Evolutionary conservation across 2,329 filamentous ascomycete species (phyloP), one percentile per base, ranked within the genome.

Genomic region (Aplosporella prunicola): DNA sequence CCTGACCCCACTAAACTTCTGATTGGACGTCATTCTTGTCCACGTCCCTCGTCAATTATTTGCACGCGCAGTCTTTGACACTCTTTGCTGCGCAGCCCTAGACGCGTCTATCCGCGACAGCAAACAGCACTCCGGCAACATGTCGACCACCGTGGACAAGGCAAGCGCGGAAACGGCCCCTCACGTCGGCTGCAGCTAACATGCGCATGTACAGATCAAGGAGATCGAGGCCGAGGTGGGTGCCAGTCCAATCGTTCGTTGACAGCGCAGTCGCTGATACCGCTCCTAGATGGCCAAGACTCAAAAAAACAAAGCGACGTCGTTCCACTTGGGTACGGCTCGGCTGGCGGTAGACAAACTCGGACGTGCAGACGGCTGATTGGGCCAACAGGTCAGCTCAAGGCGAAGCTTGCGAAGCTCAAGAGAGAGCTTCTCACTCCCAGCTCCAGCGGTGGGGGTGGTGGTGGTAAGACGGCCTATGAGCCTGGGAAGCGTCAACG

Each of bases 141-240:
- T 96, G 91, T 74, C 89, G 73, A 96, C 89, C 44, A 96, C 89
- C 27, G 87, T 95, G 61, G 89, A 96, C 55, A 96, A 96, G 82
- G 86, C 84, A 59, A 50, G 73, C 27, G 20, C 35, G n/a, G 18
- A 27, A 36, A 25, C 23, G 28, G 23, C 30, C 22, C 24, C 43
- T 56, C 64, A 64, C 51, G 36, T 41, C 33, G 45, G 38, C 51
- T 27, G 14, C n/a, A 35, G 51, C 53, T 58, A 50, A 57, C 39
- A 50, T 45, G 47, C 40, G 43, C 28, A 43, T 41, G 45, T 51
- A 59, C 56, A 91, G 84, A 95, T 96, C 74, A 94, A 93, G 66
- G 84, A 89, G 56, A 84, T 95, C 64, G 89, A 95, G 82, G 67
- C 81, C 69, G 89, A 95, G 76, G 83, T 89, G 55, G 62, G 75